Conservation (phyloP, 306 rosid genomes). For the Luffa aegyptiaca region DNA sequence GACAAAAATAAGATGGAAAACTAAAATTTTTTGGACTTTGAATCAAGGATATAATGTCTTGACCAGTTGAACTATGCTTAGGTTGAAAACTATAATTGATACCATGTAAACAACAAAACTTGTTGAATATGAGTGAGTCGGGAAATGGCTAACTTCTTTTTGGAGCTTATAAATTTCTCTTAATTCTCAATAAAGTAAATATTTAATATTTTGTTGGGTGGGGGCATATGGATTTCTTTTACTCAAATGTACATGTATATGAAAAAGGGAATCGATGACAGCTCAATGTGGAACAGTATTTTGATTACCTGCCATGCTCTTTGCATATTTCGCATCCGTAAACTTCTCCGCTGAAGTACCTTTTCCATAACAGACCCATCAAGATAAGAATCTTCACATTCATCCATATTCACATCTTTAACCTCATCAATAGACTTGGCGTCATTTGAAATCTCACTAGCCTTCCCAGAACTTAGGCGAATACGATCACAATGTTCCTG, state of each 20-base stretch:
- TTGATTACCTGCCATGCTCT: conserved; percentile 75
- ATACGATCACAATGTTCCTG: conserved; percentile 79
- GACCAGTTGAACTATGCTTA: background rate
- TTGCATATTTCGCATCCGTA: conserved; percentile 94
- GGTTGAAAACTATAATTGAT: background rate
- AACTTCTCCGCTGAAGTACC: conserved; percentile 84
- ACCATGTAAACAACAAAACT: background rate
- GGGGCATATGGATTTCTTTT: background rate
- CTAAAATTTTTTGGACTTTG: background rate
- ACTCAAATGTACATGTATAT: background rate
- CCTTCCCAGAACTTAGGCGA: conserved; percentile 40
- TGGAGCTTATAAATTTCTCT: background rate
- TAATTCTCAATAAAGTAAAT: background rate
- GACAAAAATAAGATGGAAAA: background rate
- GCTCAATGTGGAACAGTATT: background rate
- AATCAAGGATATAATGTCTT: too few species aligned
- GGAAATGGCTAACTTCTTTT: background rate
- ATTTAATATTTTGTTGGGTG: background rate
- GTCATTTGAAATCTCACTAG: conserved; percentile 24
- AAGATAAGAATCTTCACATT: conserved; percentile 45
- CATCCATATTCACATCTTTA: conserved; percentile 35
- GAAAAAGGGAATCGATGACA: background rate
- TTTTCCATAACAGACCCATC: conserved; percentile 95
- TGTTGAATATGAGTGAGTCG: background rate
- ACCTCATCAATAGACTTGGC: conserved; percentile 27